Evolutionary conservation across 1,284 basidiomycete species (phyloP), one percentile per base, ranked within the genome.

Genomic region (Naganishia sp.): DNA sequence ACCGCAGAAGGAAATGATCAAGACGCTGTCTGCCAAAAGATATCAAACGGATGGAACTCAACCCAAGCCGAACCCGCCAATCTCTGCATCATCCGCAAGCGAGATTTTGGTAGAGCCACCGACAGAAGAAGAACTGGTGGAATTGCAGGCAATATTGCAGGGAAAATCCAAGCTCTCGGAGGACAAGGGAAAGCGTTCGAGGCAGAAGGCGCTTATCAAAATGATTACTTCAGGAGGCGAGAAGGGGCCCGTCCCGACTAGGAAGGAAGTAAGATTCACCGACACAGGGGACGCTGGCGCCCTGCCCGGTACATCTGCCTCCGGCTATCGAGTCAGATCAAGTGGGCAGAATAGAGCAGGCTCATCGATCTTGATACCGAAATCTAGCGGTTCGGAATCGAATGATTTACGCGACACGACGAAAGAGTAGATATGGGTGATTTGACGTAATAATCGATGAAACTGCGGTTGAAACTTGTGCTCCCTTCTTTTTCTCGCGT

Each of bases 181-280:
- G 7, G 58, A 61, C 7, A 61, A 50, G 17, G 42, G 17, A 4
- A 61, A 41, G 23, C 32, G 49, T 4, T 47, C 47, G 6, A 35
- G 58, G 32, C 58, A 61, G 41, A 61, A 61, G 41, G 58, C 49
- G 25, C 7, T 61, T 21, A 61, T 61, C 35, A 50, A 51, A 9
- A 41, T 61, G 49, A 18, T 61, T 18, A 51, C 49, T 15, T 17
- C 41, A 42, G 10, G 28, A 23, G 11, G 25, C 55, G 25, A 41
- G 4, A 46, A n/a, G 15, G 2, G 5, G 6, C 10, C 21, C 21
- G 4, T 25, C n/a, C 21, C 17, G 1, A 7, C 6, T n/a, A 49
- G 3, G 21, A 49, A 49, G 11, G 47, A 25, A 13, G 47, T 49
- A 2, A 49, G 47, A 10, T 49, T 49, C 9, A 25, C 15, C 15